A percentile compares a stretch with the other conserved stretches of the same genome.
Conservation (phyloP, 2,329 filamentous ascomycete genomes). For the Xylaria sp. region DNA sequence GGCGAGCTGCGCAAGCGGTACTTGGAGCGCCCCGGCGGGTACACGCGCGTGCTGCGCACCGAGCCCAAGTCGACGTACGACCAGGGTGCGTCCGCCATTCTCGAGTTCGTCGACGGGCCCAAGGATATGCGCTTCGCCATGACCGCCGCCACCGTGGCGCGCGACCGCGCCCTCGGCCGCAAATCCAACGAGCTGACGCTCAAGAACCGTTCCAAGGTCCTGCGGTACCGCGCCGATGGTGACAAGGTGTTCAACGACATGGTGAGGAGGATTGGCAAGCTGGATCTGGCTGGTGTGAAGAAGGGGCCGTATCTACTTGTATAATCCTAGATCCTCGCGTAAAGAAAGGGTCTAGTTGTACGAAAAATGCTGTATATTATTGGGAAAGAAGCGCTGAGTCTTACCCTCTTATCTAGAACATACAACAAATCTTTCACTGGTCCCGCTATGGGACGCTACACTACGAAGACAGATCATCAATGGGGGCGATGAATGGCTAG, state of each 20-base stretch:
- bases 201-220: constrained; percentile 84
- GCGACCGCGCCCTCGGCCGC: constrained; percentile 61
- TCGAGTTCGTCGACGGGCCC: constrained; percentile 93
- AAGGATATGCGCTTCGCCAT: constrained; percentile 94
- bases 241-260: constrained; percentile 67
- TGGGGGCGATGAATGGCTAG: not conserved
- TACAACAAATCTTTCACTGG: not conserved
- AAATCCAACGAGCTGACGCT: constrained; percentile 72
- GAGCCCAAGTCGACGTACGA: constrained; percentile 84
- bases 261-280: constrained; percentile 52
- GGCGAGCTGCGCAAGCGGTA: constrained; percentile 82
- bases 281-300: constrained; percentile 40
- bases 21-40: constrained; percentile 79
- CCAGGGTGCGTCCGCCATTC: constrained; percentile 86
- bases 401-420: constrained; percentile 9
- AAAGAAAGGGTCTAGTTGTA: constrained; percentile 39
- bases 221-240: constrained; percentile 72
- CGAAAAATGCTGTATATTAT: constrained; percentile 34
- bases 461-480: not conserved
- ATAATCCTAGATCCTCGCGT: constrained; percentile 31
- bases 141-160: constrained; percentile 83
- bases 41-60: constrained; percentile 91
- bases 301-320: constrained; percentile 16
- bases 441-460: not conserved
- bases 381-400: not conserved